Conservation (phyloP, 2,329 filamentous ascomycete genomes). For the Cephalotrichum gorgonifer region DNA sequence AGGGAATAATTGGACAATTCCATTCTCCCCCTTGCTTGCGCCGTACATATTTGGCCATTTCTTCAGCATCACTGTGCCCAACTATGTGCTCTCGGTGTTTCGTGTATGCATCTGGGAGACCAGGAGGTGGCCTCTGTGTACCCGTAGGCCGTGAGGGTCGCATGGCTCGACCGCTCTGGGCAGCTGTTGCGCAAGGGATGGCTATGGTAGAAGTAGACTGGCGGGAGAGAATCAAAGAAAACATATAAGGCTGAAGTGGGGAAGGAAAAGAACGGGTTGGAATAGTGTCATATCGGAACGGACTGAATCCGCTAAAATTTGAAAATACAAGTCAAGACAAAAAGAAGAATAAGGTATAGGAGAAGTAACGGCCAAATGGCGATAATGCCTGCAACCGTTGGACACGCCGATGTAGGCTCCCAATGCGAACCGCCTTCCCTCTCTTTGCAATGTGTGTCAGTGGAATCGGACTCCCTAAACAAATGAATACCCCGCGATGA, state of each 20-base stretch:
- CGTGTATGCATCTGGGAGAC: no score
- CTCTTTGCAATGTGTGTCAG: slow-evolving; percentile 3
- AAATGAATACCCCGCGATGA: background rate
- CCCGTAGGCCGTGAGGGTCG: no score
- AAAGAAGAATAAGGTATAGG: background rate
- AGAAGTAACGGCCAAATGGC: background rate
- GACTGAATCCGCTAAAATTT: background rate
- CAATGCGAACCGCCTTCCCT: background rate
- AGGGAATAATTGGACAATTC: no score
- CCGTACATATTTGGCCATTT: no score
- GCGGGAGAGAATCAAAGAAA: background rate
- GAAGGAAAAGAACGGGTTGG: background rate
- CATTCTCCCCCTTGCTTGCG: no score
- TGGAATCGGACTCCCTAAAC: background rate
- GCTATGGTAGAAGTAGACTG: background rate
- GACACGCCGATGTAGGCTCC: background rate
- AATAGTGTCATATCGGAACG: background rate
- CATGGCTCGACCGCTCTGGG: no score
- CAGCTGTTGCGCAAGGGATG: no score
- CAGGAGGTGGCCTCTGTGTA: no score
- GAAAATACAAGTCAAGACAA: background rate
- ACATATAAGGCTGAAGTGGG: no score
- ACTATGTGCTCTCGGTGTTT: no score
- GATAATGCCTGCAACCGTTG: background rate
- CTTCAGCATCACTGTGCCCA: no score